phyloP scores from a whole-genome alignment of 2,329 filamentous ascomycete species.

The Alternaria infectoria region DNA sequence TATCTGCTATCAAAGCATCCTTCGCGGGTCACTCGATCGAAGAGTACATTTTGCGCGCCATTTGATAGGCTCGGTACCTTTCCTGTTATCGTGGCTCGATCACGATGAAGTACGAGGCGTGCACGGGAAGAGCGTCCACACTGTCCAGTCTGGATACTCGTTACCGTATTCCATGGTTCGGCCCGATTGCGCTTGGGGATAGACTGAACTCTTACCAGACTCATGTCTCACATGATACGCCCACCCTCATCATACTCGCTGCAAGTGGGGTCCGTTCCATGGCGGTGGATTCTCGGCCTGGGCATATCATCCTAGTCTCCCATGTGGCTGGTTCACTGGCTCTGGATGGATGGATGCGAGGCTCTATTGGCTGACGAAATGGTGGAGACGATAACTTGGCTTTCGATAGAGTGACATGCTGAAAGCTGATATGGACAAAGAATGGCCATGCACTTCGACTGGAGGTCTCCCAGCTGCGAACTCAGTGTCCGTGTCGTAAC shows the following conservation, averaged over 20 bases:
- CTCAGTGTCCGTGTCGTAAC: conserved; percentile 11
- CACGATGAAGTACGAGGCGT: not conserved
- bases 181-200: conserved; percentile 1
- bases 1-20: not conserved
- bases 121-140: not conserved
- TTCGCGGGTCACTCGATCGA: not conserved
- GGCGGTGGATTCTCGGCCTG: not conserved
- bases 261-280: conserved; percentile 1
- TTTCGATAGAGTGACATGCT: not conserved
- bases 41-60: not conserved
- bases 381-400: conserved; percentile 1
- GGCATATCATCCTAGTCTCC: not conserved
- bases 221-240: not conserved
- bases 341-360: not conserved
- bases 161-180: conserved; percentile 15
- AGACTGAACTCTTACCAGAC: not conserved
- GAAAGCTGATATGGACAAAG: not conserved
- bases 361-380: conserved; percentile 10
- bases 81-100: not conserved
- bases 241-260: not conserved
- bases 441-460: not conserved
- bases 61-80: not conserved
- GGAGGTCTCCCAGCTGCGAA: conserved; percentile 12
- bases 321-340: not conserved
- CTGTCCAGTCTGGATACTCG: not conserved